Evolutionary conservation across 192 early-diverging fungal species (phyloP), one percentile per base, ranked within the genome.

Genomic region (Coemansia asiatica): DNA sequence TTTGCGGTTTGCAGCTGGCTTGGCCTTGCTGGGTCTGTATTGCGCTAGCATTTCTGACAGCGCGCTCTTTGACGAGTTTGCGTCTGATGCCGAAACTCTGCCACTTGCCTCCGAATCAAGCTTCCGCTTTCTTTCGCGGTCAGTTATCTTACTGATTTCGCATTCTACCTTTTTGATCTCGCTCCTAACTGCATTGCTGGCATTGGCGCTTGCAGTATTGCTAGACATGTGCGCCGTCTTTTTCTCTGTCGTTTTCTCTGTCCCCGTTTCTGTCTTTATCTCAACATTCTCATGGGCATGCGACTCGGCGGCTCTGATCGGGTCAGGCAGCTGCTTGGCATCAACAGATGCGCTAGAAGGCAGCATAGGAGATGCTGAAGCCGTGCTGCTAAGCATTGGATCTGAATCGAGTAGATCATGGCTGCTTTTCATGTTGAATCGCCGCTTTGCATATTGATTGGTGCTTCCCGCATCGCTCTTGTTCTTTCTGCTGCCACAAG

Each of bases 361-460:
- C 40, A 44, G 15, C 8, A 2, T 13, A 44, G 40, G 10, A 2
- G 40, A 12, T 16, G 15, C 40, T 12, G 15, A 13, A 3, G 15
- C 10, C 40, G 38, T 29, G 16, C 60, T 57, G 64, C 71, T 67
- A 38, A 73, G 74, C 53, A 60, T 63, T 13, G 71, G 71, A 29
- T 82, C 75, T 0, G 63, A 65, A 10, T 27, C 55, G 0, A 82
- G 68, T 25, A 93, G 76, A 54, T 95, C 93, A 60, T 96, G 90
- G 51, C 87, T 92, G 59, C 93, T 95, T 60, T 85, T 87, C 55
- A 89, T 89, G 38, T 77, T 82, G 12, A 61, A 63, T 21, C 75
- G 72, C 13, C 31, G 44, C 21, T 19, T 23, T 33, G 28, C 25
- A 9, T 53, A 25, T 7, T 53, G 22, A 1, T 4, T 27, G 22